Evolutionary conservation across 192 early-diverging fungal genomes (phyloP).

Genomic region (Backusella tuberculispora): DNA sequence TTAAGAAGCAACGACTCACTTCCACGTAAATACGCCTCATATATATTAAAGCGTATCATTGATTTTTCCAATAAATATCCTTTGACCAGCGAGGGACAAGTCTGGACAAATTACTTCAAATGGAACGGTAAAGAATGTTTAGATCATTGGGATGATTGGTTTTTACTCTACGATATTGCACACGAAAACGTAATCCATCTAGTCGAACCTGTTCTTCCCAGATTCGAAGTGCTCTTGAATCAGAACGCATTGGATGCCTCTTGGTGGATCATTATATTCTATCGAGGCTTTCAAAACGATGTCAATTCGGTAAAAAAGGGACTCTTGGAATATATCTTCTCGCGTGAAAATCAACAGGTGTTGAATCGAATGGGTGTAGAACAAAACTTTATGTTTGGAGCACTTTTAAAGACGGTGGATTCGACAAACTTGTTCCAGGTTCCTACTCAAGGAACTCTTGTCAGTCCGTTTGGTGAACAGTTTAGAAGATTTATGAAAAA

Average conservation of each 20-base stretch:
- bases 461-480: slow-evolving; percentile 40
- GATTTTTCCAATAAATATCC: slow-evolving; percentile 32
- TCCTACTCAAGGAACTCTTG: slow-evolving; percentile 26
- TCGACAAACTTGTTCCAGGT: slow-evolving; percentile 33
- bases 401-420: slow-evolving; percentile 32
- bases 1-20: slow-evolving; percentile 39
- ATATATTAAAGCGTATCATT: slow-evolving; percentile 38
- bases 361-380: slow-evolving; percentile 25
- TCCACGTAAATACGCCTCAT: slow-evolving; percentile 38
- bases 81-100: neutral
- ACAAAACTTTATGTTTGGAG: slow-evolving; percentile 33
- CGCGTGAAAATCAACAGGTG: slow-evolving; percentile 11
- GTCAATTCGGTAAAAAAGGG: slow-evolving; percentile 27
- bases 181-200: slow-evolving; percentile 52
- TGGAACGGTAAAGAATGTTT: slow-evolving; percentile 20
- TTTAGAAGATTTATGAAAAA: slow-evolving; percentile 28
- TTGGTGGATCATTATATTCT: slow-evolving; percentile 40
- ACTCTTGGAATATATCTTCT: slow-evolving; percentile 36
- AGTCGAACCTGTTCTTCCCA: slow-evolving; percentile 53
- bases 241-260: slow-evolving; percentile 29
- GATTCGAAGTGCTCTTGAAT: slow-evolving; percentile 38
- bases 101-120: slow-evolving; percentile 37
- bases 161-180: slow-evolving; percentile 51
- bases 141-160: slow-evolving; percentile 54
- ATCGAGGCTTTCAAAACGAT: slow-evolving; percentile 40